Base-by-base conservation (phyloP, 495 filamentous ascomycete species). In the Xylaria sp. region DNA sequence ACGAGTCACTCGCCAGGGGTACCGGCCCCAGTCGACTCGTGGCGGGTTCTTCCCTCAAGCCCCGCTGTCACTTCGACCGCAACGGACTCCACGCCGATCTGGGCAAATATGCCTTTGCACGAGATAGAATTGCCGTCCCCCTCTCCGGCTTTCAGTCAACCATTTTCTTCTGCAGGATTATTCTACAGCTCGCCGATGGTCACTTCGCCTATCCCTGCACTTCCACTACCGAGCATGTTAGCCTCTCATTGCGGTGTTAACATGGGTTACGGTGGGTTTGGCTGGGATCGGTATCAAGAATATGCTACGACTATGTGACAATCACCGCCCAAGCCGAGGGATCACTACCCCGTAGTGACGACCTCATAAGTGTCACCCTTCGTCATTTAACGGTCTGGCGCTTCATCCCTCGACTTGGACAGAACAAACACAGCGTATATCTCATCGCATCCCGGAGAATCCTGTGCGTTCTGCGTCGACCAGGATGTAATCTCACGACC, bases 11-110 rank as follows among this genome's bases (percentile, higher is more conserved):
- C 86, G 15, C 81, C 88, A 21, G 82, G 83, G 44, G 75, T 87
- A 55, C 87, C 90, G 33, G 89, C 88, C 57, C 90, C 93, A 14
- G 89, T 97, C 73, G 97, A 99, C 68, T 87, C 93, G 62, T 98
- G 95, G 96, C 95, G 92, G 80, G 91, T 98, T 76, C 85, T 98
- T 69, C 91, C 96, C 73, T 97, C 97, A 67, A 97, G 93, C 78
- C 91, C 91, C 62, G 89, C 90, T 75, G 88, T 93, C 43, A 88
- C 90, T 64, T 91, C 90, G 59, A 84, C 84, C 53, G 87, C 90
- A 48, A 87, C 85, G 74, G 93, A 96, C 78, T 88, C 89, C 70
- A 84, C 88, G 41, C 86, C 91, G 71, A 90, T 97, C 80, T 97
- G 95, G 96, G 88, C 92, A 61, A 90, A 86, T 78, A 89, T 97